These are phyloP conservation scores for Backusella parvicylindrica DNA, from an alignment of 192 early-diverging fungal genomes.

Conservation along the genomic window DNA sequence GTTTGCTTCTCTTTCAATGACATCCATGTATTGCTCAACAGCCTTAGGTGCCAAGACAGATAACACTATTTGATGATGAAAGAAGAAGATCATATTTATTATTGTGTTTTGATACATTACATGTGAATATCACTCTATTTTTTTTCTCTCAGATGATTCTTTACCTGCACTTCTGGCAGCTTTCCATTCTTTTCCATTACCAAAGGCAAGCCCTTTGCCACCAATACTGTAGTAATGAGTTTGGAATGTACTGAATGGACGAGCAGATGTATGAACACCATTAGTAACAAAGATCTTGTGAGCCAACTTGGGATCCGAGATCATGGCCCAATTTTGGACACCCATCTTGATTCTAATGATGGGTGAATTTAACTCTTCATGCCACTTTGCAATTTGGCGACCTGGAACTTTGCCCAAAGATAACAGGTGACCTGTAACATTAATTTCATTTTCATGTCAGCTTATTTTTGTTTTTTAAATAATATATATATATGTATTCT, in stretches of 20 bases:
- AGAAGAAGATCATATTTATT: not conserved
- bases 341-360: conserved; percentile 10
- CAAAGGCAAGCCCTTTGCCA: not conserved
- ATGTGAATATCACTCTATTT: not conserved
- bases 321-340: not conserved
- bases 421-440: not conserved
- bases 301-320: not conserved
- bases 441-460: not conserved
- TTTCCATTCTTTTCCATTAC: conserved; percentile 1
- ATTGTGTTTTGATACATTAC: too few relatives aligned
- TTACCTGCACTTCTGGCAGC: conserved; percentile 3
- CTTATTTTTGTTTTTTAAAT: not conserved
- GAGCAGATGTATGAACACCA: not conserved
- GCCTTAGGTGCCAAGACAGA: not conserved
- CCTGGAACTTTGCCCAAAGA: not conserved
- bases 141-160: too few relatives aligned
- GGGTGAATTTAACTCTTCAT: not conserved
- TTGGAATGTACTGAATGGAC: not conserved
- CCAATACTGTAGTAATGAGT: not conserved
- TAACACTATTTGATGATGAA: not conserved
- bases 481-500: not conserved
- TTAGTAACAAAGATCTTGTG: conserved; percentile 9
- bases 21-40: not conserved
- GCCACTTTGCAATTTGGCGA: not conserved
- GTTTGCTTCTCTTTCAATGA: not conserved